Evolutionary conservation across 345 rosid species (phyloP).

Genomic region (Populus nigra): DNA sequence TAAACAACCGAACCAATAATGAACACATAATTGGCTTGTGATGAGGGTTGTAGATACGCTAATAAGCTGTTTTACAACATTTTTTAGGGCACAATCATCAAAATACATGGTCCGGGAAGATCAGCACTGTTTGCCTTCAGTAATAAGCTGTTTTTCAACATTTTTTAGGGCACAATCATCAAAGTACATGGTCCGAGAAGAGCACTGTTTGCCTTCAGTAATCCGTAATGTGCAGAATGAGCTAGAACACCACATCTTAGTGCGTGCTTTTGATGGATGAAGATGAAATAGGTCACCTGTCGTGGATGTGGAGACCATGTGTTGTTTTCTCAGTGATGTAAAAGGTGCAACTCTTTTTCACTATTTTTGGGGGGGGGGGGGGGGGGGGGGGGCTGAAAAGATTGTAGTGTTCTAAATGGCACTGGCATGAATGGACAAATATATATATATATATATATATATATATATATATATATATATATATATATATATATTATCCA

Average conservation of each 20-base stretch:
- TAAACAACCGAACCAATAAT: not conserved
- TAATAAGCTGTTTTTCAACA: not conserved
- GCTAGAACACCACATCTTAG: not conserved
- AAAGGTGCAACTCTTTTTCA: not conserved
- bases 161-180: not conserved
- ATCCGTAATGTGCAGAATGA: not conserved
- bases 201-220: not conserved
- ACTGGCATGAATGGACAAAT: not conserved
- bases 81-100: not conserved
- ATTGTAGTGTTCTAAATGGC: constrained; percentile 30
- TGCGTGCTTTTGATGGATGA: constrained; percentile 15
- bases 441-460: too few species aligned
- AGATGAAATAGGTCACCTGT: constrained; percentile 29
- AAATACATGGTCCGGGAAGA: not conserved
- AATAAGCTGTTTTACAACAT: not conserved
- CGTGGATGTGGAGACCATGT: constrained; percentile 30
- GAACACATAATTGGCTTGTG: not conserved
- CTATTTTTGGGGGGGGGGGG: constrained; percentile 11
- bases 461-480: too few species aligned
- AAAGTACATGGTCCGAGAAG: not conserved
- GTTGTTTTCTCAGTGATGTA: not conserved
- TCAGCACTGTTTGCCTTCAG: not conserved
- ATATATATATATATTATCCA: too few species aligned
- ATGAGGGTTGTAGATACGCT: constrained; percentile 1
- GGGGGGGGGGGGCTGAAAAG: constrained; percentile 16